These are phyloP conservation scores for Xylaria palmicola DNA, from an alignment of 495 filamentous ascomycete species.

Conservation along the genomic window DNA sequence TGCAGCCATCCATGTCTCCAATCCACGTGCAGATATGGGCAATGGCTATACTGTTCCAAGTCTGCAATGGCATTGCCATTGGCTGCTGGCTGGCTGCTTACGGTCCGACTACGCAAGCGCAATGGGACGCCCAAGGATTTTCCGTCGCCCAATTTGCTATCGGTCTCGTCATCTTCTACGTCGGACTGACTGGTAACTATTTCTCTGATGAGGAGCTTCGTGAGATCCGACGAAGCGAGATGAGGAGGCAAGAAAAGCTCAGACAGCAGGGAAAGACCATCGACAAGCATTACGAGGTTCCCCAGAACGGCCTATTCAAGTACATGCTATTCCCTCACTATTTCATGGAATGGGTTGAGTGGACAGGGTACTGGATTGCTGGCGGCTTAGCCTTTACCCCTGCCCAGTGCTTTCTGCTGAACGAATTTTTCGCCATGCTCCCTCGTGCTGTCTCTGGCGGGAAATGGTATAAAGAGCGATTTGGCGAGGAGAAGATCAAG, in stretches of 20 bases:
- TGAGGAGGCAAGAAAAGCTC: slow-evolving; percentile 42
- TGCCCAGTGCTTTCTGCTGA: slow-evolving; percentile 76
- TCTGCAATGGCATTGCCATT: slow-evolving; percentile 72
- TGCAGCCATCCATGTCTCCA: slow-evolving; percentile 89
- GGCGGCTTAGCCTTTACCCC: slow-evolving; percentile 63
- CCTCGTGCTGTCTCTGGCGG: slow-evolving; percentile 81
- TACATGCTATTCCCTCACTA: slow-evolving; percentile 90
- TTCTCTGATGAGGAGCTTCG: slow-evolving; percentile 78
- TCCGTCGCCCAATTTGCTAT: slow-evolving; percentile 41
- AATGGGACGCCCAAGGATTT: slow-evolving; percentile 55
- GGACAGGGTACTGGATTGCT: slow-evolving; percentile 81
- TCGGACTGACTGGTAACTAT: slow-evolving; percentile 78
- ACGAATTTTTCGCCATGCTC: slow-evolving; percentile 86
- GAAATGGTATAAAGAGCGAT: slow-evolving; percentile 84
- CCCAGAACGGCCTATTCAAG: slow-evolving; percentile 76
- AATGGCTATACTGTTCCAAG: slow-evolving; percentile 66
- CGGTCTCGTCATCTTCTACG: slow-evolving; percentile 49
- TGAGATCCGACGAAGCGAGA: slow-evolving; percentile 66
- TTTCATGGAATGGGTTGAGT: slow-evolving; percentile 93
- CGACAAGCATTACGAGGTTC: slow-evolving; percentile 89
- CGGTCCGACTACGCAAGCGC: slow-evolving; percentile 58
- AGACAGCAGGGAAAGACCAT: slow-evolving; percentile 47
- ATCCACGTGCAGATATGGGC: slow-evolving; percentile 66
- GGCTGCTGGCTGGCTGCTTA: slow-evolving; percentile 80
- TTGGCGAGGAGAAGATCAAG: slow-evolving; percentile 75